phyloP scores from a whole-genome alignment of 148 eudicot genomes.

The Rhododendron kiyosumense region DNA sequence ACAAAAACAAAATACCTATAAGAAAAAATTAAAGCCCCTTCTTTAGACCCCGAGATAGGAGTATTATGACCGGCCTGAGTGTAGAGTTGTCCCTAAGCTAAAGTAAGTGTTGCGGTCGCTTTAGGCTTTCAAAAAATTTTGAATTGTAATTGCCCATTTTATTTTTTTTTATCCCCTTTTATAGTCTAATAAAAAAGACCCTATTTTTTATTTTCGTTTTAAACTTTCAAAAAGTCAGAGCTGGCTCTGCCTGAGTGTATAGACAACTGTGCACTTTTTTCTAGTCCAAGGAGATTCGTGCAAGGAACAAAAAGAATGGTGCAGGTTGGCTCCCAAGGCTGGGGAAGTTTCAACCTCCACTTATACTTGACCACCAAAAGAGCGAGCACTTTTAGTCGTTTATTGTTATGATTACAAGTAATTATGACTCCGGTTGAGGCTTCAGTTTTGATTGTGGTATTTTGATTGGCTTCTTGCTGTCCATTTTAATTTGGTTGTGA shows the following conservation, averaged over 20 bases:
- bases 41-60: background rate
- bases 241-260: background rate
- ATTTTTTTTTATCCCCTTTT: no score
- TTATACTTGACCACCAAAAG: background rate
- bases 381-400: background rate
- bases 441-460: no score
- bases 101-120: no score
- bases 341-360: constrained; percentile 5
- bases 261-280: background rate
- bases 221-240: no score
- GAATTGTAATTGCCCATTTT: no score
- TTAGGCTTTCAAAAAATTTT: no score
- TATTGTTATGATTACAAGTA: background rate
- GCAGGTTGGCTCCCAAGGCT: constrained; percentile 6
- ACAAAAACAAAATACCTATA: background rate
- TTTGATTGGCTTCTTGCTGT: no score
- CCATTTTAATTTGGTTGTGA: no score
- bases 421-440: background rate
- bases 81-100: no score
- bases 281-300: background rate
- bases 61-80: no score
- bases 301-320: background rate
- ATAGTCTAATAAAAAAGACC: no score
- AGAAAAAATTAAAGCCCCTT: background rate
- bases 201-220: no score